Evolutionary conservation across 768 basidiomycete species (phyloP).

Genomic region (Lentinula boryana): DNA sequence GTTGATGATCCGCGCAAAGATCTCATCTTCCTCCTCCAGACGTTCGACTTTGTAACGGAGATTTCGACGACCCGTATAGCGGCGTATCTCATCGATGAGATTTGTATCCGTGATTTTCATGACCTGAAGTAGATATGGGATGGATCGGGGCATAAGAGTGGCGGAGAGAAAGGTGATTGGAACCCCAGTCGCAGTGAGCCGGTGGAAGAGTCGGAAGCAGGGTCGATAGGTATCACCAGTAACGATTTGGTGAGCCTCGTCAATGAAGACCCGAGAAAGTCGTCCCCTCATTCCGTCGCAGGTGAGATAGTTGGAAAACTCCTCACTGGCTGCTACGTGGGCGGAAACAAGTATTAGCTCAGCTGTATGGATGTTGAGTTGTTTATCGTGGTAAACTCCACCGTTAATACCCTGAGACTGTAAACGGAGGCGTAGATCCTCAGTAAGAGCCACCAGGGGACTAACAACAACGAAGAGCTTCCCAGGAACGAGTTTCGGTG

Average conservation of each 20-base stretch:
- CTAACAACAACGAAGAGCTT: no score
- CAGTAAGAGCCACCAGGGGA: no score
- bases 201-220: background rate
- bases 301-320: background rate
- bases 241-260: background rate
- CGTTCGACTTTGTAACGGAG: background rate
- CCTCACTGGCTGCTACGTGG: background rate
- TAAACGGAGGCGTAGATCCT: no score
- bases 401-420: background rate
- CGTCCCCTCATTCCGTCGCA: background rate
- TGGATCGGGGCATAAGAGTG: background rate
- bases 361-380: background rate
- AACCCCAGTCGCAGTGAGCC: background rate
- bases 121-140: background rate
- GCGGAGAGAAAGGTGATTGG: constrained; percentile 2
- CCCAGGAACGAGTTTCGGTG: no score
- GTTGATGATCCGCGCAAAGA: no score
- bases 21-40: no score
- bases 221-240: background rate
- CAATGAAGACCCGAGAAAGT: background rate
- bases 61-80: background rate
- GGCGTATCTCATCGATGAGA: constrained; percentile 3
- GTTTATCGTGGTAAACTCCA: background rate
- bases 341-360: background rate
- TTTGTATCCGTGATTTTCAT: background rate